A percentile compares a stretch with the other conserved stretches of the same genome.
phyloP scores from a whole-genome alignment of 192 early-diverging fungal species.

The Rhizophagus sp. region DNA sequence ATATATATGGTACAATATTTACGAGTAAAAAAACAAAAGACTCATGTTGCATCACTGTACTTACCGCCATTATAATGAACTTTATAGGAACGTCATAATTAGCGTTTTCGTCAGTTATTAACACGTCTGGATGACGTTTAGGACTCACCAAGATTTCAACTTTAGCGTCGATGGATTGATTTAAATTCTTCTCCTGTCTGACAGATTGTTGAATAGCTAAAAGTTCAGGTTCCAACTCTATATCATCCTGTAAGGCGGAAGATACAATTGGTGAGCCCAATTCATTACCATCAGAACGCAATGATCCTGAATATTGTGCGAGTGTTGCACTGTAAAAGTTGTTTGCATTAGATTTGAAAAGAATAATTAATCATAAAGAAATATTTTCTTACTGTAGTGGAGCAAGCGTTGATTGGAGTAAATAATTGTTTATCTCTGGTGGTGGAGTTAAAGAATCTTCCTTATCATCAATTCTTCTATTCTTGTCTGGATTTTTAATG shows the following conservation, averaged over 20 bases:
- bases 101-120: not conserved
- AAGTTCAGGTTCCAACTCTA: constrained; percentile 24
- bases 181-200: not conserved
- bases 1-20: not conserved
- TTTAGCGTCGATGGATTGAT: not conserved
- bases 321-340: constrained; percentile 1
- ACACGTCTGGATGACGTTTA: not conserved
- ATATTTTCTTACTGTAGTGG: constrained; percentile 3
- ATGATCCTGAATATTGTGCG: constrained; percentile 1
- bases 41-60: not conserved
- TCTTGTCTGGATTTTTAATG: constrained; percentile 1
- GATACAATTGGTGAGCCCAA: not conserved
- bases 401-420: constrained; percentile 2
- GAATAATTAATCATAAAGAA: not conserved
- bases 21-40: not conserved
- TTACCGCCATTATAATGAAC: constrained; percentile 23
- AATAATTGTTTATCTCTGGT: not conserved
- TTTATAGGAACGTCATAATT: constrained; percentile 28
- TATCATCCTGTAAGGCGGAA: constrained; percentile 1
- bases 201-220: not conserved
- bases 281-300: not conserved
- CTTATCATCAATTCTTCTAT: not conserved
- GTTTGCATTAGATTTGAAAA: not conserved
- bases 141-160: constrained; percentile 11
- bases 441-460: constrained; percentile 17